Evolutionary conservation across 441 rosid genomes (phyloP), one percentile per base, ranked within the genome.

Genomic region (Adansonia rubrostipa): DNA sequence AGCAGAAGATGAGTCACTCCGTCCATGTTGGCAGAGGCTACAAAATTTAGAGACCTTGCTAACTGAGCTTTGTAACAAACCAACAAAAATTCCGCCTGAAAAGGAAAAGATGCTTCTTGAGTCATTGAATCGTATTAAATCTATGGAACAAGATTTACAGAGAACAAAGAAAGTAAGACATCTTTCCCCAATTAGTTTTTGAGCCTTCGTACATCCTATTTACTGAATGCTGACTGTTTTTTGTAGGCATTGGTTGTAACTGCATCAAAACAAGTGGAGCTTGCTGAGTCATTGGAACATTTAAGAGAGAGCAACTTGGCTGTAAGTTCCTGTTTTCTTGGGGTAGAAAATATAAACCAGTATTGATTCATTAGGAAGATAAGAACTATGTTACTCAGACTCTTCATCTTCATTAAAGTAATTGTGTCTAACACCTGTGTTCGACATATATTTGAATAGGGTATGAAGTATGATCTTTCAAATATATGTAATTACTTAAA

Each of bases 11-110:
- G 86, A 87, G 65, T 71, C 84, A 19, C 78, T 91, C 40, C 85
- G 87, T 83, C 97, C 98, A 19, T 96, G 97, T 85, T 94, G 92
- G 94, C 85, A 90, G 80, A 93, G 98, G 85, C 91, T 96, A 89
- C 96, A 89, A 78, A 82, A 87, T 73, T 85, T 96, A 81, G 99
- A 93, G 84, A 78, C 77, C 20, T 76, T 91, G 90, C 92, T 96
- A 36, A 82, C 89, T 64, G 97, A 92, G 79, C 90, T 94, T 75
- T 82, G 62, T 77, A 87, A 86, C 57, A 94, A 88, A 80, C 97
- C 92, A 14, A 82, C 89, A 77, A 87, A 81, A 56, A 94, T 93
- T 79, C 98, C 99, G 76, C 93, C 89, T 9, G 98, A 93, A 84
- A 94, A 96, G 84, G 98, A 94, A 47, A 85, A 88, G 81, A 94